Percentiles rank a stretch among this genome's conserved stretches.
phyloP scores from a whole-genome alignment of 495 filamentous ascomycete species.

The Hypomontagnella submonticulosa region DNA sequence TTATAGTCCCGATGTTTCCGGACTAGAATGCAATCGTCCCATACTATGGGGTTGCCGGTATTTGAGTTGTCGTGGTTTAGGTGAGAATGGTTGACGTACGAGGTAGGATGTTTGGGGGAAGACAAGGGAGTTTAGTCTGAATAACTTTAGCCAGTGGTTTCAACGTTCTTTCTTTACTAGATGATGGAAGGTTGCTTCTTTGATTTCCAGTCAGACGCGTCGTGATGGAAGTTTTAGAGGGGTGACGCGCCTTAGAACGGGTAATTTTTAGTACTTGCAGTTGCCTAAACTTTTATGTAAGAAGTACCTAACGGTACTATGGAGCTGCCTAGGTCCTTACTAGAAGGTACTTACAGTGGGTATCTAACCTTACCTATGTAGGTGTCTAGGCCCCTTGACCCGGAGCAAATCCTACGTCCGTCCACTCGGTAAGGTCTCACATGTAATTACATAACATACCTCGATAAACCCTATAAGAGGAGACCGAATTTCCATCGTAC shows the following conservation, averaged over 20 bases:
- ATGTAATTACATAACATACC: conserved; percentile 8
- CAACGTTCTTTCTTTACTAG: conserved; percentile 1
- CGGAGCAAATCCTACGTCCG: conserved; percentile 21
- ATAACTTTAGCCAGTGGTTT: not conserved
- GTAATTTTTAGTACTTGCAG: conserved; percentile 15
- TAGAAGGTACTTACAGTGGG: not conserved
- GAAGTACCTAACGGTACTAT: not conserved
- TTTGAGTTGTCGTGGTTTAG: conserved; percentile 19
- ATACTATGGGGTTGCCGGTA: conserved; percentile 16
- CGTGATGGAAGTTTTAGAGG: conserved; percentile 28
- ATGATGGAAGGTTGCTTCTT: conserved; percentile 1
- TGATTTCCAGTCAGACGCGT: conserved; percentile 28
- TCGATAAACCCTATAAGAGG: conserved; percentile 3
- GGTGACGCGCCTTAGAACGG: conserved; percentile 28
- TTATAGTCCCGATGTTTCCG: conserved; percentile 18
- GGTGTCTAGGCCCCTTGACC: not conserved
- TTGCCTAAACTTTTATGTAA: conserved; percentile 12
- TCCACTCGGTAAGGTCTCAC: conserved; percentile 16
- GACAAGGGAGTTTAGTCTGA: not conserved
- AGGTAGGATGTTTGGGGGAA: not conserved
- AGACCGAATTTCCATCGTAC: too few species aligned
- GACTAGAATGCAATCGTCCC: conserved; percentile 18
- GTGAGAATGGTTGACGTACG: not conserved
- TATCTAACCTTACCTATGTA: not conserved
- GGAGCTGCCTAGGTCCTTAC: conserved; percentile 8